phyloP scores from a whole-genome alignment of 1,139 yeast species.

The Geotrichum australiense region DNA sequence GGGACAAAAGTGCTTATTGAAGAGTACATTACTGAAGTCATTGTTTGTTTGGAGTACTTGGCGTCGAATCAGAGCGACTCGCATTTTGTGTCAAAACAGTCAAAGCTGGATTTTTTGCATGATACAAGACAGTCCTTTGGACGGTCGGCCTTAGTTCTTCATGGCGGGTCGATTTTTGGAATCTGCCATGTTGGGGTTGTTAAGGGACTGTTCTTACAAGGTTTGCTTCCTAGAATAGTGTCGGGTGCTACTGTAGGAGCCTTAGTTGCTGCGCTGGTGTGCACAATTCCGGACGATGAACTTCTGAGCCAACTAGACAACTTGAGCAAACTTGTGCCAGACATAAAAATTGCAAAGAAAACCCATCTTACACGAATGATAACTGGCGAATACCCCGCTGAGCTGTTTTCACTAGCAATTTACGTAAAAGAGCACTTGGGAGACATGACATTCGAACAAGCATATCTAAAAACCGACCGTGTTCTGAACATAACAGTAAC shows the following conservation, averaged over 20 bases:
- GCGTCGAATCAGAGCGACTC: conserved; percentile 19
- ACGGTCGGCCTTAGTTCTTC: conserved; percentile 78
- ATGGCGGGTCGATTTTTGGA: conserved; percentile 93
- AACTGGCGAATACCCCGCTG: conserved; percentile 77
- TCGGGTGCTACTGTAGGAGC: conserved; percentile 97
- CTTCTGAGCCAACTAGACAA: conserved; percentile 35
- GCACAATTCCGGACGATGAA: conserved; percentile 57
- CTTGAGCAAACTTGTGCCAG: conserved; percentile 40
- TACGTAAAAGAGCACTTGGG: conserved; percentile 76
- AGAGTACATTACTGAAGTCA: conserved; percentile 72
- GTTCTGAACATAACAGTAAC: conserved; percentile 78
- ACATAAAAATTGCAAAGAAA: conserved; percentile 32
- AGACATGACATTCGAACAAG: conserved; percentile 87
- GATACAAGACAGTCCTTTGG: conserved; percentile 89
- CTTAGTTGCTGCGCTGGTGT: conserved; percentile 78
- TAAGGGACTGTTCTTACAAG: conserved; percentile 65
- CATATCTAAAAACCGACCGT: conserved; percentile 70
- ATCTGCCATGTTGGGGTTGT: conserved; percentile 90
- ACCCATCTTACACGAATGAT: conserved; percentile 32
- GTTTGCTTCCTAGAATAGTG: conserved; percentile 72
- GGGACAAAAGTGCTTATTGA: conserved; percentile 88
- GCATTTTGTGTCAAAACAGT: conserved; percentile 35
- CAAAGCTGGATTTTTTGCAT: conserved; percentile 77
- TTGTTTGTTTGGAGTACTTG: conserved; percentile 55
- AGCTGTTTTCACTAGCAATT: conserved; percentile 67